Conservation (phyloP, 495 filamentous ascomycete genomes). For the Daldinia loculata region DNA sequence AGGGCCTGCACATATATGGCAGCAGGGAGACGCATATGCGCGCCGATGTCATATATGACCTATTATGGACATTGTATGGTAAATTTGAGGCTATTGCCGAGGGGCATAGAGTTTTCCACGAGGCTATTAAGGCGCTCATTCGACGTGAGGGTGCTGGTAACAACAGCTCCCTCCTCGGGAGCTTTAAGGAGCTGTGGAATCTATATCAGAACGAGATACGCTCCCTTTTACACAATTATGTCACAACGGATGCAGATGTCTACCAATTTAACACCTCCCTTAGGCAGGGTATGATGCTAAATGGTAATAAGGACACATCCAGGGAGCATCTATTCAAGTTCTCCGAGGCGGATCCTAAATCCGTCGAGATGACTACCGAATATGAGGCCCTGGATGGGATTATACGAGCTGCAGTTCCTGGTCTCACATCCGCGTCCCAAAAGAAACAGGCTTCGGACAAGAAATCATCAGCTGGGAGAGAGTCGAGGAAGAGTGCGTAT, state of each 20-base stretch:
- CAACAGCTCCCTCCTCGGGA: constrained; percentile 69
- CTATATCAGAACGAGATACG: constrained; percentile 79
- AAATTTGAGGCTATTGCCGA: constrained; percentile 98
- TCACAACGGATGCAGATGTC: constrained; percentile 88
- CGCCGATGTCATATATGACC: constrained; percentile 84
- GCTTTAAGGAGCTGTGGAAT: constrained; percentile 95
- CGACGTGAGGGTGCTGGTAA: constrained; percentile 74
- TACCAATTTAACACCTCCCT: constrained; percentile 62
- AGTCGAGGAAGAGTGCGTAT: constrained; percentile 55
- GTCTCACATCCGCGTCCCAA: constrained; percentile 83
- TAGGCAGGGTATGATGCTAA: constrained; percentile 49
- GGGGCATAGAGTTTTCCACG: constrained; percentile 91
- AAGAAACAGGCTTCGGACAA: constrained; percentile 60
- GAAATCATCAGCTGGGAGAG: constrained; percentile 49
- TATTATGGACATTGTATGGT: constrained; percentile 90
- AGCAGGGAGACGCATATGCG: constrained; percentile 74
- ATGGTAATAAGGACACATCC: constrained; percentile 65
- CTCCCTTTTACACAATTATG: constrained; percentile 92
- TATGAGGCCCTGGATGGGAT: constrained; percentile 91
- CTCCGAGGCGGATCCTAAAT: constrained; percentile 80
- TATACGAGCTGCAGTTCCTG: constrained; percentile 88
- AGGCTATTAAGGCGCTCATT: constrained; percentile 83
- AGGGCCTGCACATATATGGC: constrained; percentile 70
- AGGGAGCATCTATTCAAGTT: constrained; percentile 92
- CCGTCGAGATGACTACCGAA: constrained; percentile 77